These are phyloP conservation scores for Circinella umbellata DNA, from an alignment of 371 early-diverging fungal genomes.

Conservation along the genomic window DNA sequence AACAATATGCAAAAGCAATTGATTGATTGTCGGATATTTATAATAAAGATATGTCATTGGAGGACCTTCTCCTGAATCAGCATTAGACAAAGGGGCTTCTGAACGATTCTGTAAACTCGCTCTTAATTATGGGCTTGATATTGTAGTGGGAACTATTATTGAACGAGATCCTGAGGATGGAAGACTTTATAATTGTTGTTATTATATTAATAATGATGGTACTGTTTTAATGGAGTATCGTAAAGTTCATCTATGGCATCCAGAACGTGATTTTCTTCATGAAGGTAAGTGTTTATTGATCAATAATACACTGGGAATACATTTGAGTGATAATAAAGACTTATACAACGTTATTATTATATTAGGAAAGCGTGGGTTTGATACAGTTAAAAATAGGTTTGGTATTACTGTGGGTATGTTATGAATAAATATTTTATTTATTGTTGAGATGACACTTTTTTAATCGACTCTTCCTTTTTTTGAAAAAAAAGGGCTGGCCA, in stretches of 20 bases:
- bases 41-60: slow-evolving; percentile 20
- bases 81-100: slow-evolving; percentile 4
- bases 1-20: too few species aligned
- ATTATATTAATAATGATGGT: slow-evolving; percentile 44
- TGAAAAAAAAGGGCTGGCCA: neutral
- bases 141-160: slow-evolving; percentile 40
- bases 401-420: slow-evolving; percentile 39
- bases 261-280: slow-evolving; percentile 32
- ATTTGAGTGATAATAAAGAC: neutral
- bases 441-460: too few species aligned
- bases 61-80: slow-evolving; percentile 18
- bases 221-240: slow-evolving; percentile 33
- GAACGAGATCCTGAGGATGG: slow-evolving; percentile 33
- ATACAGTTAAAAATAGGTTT: slow-evolving; percentile 37
- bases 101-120: slow-evolving; percentile 26
- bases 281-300: slow-evolving; percentile 8
- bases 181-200: slow-evolving; percentile 31
- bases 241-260: slow-evolving; percentile 47
- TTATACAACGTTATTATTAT: neutral
- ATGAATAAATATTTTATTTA: neutral
- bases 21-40: too few species aligned
- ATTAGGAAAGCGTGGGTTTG: slow-evolving; percentile 16
- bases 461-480: too few species aligned
- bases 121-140: slow-evolving; percentile 30
- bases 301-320: neutral